Base-by-base conservation (phyloP, 495 filamentous ascomycete species). In the Penicillium tannophilum region DNA sequence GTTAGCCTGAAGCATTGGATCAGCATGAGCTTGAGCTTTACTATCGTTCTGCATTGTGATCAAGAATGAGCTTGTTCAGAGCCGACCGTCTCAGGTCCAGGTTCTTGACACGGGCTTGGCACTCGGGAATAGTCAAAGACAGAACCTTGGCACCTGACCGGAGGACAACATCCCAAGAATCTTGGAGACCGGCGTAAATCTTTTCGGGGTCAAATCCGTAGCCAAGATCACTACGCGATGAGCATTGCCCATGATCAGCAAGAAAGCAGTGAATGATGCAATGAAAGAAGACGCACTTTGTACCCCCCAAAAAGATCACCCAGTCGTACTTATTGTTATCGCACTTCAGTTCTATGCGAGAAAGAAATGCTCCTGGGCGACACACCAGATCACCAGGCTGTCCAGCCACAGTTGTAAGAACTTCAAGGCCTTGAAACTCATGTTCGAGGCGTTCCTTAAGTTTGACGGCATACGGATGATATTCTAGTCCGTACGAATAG, bases 121-220 rank as follows among this genome's bases (percentile, higher is more conserved):
- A 73, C 56, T 88, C 85, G 3, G 83, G 85, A 7, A 89, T 75
- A 0, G 85, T 89, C 46, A 88, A 69, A 0, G 85, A 79, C 6
- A 89, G 68, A 1, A 89, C 76, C 36, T 83, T 84, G 43, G 77
- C 68, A 2, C 77, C 77, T 6, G 71, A 67, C 3, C 60, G 52
- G 1, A 86, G 72, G 0, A 79, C 72, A 11, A 80, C 62, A 14
- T 76, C 70, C 80, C 81, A 86, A 31, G 75, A 55, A 6, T 67
- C 52, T 59, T 79, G 63, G 42, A 86, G 71, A 8, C 23, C 72
- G 43, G 67, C 71, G 68, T 55, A 84, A 62, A 62, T 79, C 59
- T 31, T 72, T 56, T 67, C 68, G 36, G 24, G 61, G 10, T 24
- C 20, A 14, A 68, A 62, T 28, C 71, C 71, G 41, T 58, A 60